Evolutionary conservation across 495 filamentous ascomycete genomes (phyloP).

Genomic region (Hypoxylon rickii): DNA sequence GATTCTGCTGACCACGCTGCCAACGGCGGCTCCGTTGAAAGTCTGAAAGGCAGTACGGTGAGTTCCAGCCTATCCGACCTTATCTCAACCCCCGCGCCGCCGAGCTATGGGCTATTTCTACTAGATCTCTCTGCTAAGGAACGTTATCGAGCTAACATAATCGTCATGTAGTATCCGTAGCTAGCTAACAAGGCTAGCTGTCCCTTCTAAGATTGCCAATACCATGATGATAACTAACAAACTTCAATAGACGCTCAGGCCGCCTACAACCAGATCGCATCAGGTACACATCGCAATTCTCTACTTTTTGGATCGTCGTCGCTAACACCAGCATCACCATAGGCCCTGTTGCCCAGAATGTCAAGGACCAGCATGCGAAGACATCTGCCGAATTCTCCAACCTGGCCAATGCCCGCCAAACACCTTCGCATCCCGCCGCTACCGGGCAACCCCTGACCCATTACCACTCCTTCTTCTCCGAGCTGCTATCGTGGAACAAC

Average conservation of each 20-base stretch:
- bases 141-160: constrained; percentile 38
- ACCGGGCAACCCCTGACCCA: constrained; percentile 90
- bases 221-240: constrained; percentile 32
- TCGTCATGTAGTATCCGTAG: constrained; percentile 30
- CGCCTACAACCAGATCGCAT: constrained; percentile 47
- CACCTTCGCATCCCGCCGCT: constrained; percentile 68
- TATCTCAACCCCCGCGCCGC: constrained; percentile 1
- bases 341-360: constrained; percentile 79
- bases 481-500: constrained; percentile 72
- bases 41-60: constrained; percentile 54
- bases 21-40: constrained; percentile 36
- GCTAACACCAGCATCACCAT: constrained; percentile 30
- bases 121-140: too few species aligned
- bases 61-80: constrained; percentile 26
- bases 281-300: constrained; percentile 38
- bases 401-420: constrained; percentile 70
- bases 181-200: not conserved
- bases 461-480: constrained; percentile 95
- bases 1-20: constrained; percentile 31
- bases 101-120: constrained; percentile 3
- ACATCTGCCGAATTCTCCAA: constrained; percentile 75
- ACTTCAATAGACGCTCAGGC: constrained; percentile 45
- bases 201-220: constrained; percentile 6
- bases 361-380: constrained; percentile 73
- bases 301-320: constrained; percentile 4